Percentiles rank a stretch among this genome's conserved stretches.
Conservation (phyloP, 805 yeast genomes). For the Vanderwaltozyma polyspora region DNA sequence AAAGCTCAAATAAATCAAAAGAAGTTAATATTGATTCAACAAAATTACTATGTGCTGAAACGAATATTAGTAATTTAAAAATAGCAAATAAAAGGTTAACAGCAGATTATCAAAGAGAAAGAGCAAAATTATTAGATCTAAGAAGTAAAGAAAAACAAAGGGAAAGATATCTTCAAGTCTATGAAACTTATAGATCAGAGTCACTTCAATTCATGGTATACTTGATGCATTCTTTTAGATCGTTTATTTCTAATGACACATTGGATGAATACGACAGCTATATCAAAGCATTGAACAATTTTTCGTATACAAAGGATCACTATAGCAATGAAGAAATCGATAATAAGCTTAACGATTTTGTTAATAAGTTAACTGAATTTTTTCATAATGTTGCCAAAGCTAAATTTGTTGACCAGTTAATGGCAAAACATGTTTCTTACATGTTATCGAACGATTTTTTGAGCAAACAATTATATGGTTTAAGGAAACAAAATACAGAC, state of each 20-base stretch:
- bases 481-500: constrained; percentile 11
- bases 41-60: background rate
- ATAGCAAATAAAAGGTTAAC: constrained; percentile 7
- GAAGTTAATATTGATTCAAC: background rate
- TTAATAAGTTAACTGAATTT: constrained; percentile 4
- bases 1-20: background rate
- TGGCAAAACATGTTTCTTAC: constrained; percentile 13
- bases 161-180: constrained; percentile 9
- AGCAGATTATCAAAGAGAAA: constrained; percentile 16
- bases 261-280: constrained; percentile 11
- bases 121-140: constrained; percentile 17
- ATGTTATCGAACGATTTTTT: constrained; percentile 17
- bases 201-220: constrained; percentile 23
- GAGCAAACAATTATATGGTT: constrained; percentile 12
- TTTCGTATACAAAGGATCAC: constrained; percentile 1
- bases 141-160: constrained; percentile 10
- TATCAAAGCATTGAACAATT: constrained; percentile 9
- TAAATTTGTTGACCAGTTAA: constrained; percentile 14
- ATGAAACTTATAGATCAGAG: constrained; percentile 14
- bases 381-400: constrained; percentile 14
- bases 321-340: constrained; percentile 3
- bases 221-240: constrained; percentile 17
- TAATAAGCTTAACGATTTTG: constrained; percentile 1
- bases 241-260: constrained; percentile 11
- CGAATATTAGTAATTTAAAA: constrained; percentile 1